phyloP scores from a whole-genome alignment of 179 eudicot genomes.

The Sideroxylon spinosum region DNA sequence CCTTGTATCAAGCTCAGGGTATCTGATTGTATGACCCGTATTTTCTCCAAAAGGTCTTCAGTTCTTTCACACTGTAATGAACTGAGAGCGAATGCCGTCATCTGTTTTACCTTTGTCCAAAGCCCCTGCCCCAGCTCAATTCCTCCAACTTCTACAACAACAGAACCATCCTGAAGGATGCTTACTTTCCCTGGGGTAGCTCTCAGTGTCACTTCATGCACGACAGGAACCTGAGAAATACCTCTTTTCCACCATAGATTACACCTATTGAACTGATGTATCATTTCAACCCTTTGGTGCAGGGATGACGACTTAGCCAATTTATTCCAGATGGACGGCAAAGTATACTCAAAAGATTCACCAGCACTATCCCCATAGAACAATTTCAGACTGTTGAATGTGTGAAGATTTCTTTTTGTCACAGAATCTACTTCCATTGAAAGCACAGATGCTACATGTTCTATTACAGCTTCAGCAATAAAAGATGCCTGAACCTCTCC shows the following conservation, averaged over 20 bases:
- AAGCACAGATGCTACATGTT: slow-evolving; percentile 70
- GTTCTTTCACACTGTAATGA: slow-evolving; percentile 47
- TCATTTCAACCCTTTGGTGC: slow-evolving; percentile 33
- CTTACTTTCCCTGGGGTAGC: slow-evolving; percentile 84
- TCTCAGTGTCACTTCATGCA: slow-evolving; percentile 43
- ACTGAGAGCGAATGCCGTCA: slow-evolving; percentile 71
- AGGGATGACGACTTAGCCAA: slow-evolving; percentile 49
- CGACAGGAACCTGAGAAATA: slow-evolving; percentile 66
- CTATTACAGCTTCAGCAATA: slow-evolving; percentile 83
- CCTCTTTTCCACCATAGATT: slow-evolving; percentile 74
- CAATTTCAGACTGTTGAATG: slow-evolving; percentile 48
- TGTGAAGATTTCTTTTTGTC: slow-evolving; percentile 59
- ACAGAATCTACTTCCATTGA: slow-evolving; percentile 62
- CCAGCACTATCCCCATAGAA: slow-evolving; percentile 54
- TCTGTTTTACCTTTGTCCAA: slow-evolving; percentile 94
- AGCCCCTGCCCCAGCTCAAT: slow-evolving; percentile 93
- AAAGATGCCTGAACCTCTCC: slow-evolving; percentile 79
- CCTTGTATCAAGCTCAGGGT: slow-evolving; percentile 84
- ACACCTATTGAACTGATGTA: slow-evolving; percentile 38
- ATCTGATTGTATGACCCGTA: slow-evolving; percentile 78
- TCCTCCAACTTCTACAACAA: slow-evolving; percentile 92
- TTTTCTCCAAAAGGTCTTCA: slow-evolving; percentile 58
- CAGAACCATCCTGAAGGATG: slow-evolving; percentile 74
- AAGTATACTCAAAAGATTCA: slow-evolving; percentile 61
- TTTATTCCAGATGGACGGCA: slow-evolving; percentile 70